These are phyloP conservation scores for Apodospora peruviana DNA, from an alignment of 495 filamentous ascomycete genomes.

Conservation along the genomic window DNA sequence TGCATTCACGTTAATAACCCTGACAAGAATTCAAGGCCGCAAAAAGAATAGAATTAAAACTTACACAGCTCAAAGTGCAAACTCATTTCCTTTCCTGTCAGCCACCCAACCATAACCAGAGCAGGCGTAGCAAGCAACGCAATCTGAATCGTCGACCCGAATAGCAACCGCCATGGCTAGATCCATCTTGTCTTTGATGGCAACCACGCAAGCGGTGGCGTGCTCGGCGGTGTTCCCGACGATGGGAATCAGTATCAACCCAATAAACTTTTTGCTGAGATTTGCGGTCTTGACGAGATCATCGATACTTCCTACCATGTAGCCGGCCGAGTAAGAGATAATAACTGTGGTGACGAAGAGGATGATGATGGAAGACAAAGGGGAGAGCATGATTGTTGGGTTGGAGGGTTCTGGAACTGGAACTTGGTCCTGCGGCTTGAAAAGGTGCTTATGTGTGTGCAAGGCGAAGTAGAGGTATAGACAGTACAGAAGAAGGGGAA, in stretches of 20 bases:
- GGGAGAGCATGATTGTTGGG: slow-evolving; percentile 42
- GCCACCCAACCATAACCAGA: slow-evolving; percentile 86
- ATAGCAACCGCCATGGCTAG: slow-evolving; percentile 91
- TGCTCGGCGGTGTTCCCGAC: slow-evolving; percentile 98
- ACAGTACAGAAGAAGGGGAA: slow-evolving; percentile 81
- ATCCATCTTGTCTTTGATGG: slow-evolving; percentile 95
- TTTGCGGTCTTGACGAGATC: slow-evolving; percentile 72
- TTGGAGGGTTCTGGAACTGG: slow-evolving; percentile 23
- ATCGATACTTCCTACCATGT: slow-evolving; percentile 89
- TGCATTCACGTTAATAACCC: neutral
- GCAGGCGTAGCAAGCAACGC: slow-evolving; percentile 87
- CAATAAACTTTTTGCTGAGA: slow-evolving; percentile 95
- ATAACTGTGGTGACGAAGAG: slow-evolving; percentile 72
- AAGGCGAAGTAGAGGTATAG: slow-evolving; percentile 92
- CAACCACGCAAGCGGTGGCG: slow-evolving; percentile 88
- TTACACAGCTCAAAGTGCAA: slow-evolving; percentile 73
- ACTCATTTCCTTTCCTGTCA: slow-evolving; percentile 73
- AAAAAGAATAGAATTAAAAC: too few relatives aligned
- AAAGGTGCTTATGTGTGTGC: slow-evolving; percentile 70
- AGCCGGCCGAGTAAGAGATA: slow-evolving; percentile 88
- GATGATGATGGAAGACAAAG: slow-evolving; percentile 63
- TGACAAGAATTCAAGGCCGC: neutral
- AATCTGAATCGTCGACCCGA: slow-evolving; percentile 88
- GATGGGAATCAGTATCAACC: slow-evolving; percentile 90
- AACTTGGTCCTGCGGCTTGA: slow-evolving; percentile 56